Percentiles rank a stretch among this genome's conserved stretches.
phyloP scores from a whole-genome alignment of 495 filamentous ascomycete species.

The Trichodelitschia bisporula region DNA sequence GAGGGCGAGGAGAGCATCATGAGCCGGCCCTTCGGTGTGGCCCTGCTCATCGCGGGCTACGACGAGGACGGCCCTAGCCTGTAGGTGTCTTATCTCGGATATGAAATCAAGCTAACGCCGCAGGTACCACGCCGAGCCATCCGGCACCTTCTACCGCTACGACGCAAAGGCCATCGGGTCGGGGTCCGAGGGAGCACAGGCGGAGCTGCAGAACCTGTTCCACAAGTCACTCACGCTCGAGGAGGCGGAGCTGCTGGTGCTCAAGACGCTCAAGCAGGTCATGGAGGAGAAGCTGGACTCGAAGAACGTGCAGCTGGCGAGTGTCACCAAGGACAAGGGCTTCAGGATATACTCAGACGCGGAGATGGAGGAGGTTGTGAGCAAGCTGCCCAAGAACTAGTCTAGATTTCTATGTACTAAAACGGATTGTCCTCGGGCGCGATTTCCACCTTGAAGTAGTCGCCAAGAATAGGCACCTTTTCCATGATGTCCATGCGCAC shows the following conservation, averaged over 20 bases:
- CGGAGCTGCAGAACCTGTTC: slow-evolving; percentile 93
- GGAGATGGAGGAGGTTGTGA: slow-evolving; percentile 82
- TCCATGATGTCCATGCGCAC: slow-evolving; percentile 38
- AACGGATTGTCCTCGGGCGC: slow-evolving; percentile 37
- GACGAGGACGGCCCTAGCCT: slow-evolving; percentile 94
- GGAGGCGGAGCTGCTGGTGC: slow-evolving; percentile 81
- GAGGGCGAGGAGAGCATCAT: slow-evolving; percentile 98
- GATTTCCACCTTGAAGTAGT: slow-evolving; percentile 30
- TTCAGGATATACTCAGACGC: slow-evolving; percentile 95
- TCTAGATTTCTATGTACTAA: no score
- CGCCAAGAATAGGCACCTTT: slow-evolving; percentile 33
- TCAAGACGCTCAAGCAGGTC: slow-evolving; percentile 97
- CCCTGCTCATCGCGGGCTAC: slow-evolving; percentile 83
- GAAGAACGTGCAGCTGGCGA: slow-evolving; percentile 95
- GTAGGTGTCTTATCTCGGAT: slow-evolving; percentile 21
- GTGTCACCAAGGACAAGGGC: slow-evolving; percentile 89
- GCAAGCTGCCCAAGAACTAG: slow-evolving; percentile 31
- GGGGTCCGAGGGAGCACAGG: slow-evolving; percentile 88
- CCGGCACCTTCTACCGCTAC: slow-evolving; percentile 95
- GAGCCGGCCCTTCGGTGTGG: slow-evolving; percentile 89
- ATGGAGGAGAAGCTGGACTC: slow-evolving; percentile 99
- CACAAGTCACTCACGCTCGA: slow-evolving; percentile 87
- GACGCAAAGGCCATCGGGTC: slow-evolving; percentile 97
- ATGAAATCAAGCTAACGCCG: slow-evolving; percentile 1
- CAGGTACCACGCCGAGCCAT: slow-evolving; percentile 91